Percentiles rank a stretch among this genome's conserved stretches.
Evolutionary conservation across 1,284 basidiomycete species (phyloP).

Genomic region (Phlebopus sp.): DNA sequence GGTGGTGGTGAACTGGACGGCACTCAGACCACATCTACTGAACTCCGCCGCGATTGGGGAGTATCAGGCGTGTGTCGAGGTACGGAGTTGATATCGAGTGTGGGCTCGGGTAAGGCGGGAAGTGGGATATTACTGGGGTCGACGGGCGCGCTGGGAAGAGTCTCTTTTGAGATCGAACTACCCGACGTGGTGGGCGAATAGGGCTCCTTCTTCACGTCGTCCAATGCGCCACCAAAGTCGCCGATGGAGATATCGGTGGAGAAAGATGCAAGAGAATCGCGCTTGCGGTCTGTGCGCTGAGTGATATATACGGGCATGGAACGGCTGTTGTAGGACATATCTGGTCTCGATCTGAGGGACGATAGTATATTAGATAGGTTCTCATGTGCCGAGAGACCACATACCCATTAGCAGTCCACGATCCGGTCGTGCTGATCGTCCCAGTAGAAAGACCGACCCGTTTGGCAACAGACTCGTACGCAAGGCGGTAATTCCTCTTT

Average conservation of each 20-base stretch:
- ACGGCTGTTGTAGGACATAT: conserved; percentile 20
- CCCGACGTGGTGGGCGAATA: conserved; percentile 21
- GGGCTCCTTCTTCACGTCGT: conserved; percentile 29
- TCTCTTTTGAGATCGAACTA: conserved; percentile 27
- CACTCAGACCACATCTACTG: conserved; percentile 16
- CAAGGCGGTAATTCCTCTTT: conserved; percentile 50
- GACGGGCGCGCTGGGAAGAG: conserved; percentile 22
- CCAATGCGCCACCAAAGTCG: conserved; percentile 36
- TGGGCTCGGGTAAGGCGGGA: conserved; percentile 17
- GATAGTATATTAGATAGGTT: conserved; percentile 12
- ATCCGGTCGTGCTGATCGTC: conserved; percentile 26
- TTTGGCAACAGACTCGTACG: conserved; percentile 44
- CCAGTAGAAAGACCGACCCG: conserved; percentile 43
- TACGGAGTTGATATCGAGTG: conserved; percentile 11
- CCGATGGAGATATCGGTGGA: conserved; percentile 39
- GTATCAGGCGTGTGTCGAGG: conserved; percentile 20
- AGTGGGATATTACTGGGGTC: conserved; percentile 16
- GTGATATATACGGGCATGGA: conserved; percentile 43
- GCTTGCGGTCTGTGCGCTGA: conserved; percentile 39
- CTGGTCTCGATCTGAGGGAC: conserved; percentile 26
- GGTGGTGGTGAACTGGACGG: neutral
- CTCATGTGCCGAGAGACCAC: conserved; percentile 17
- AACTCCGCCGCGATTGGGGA: conserved; percentile 8
- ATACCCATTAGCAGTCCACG: conserved; percentile 36
- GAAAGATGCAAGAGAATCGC: conserved; percentile 45